Base-by-base conservation (phyloP, 1,284 basidiomycete species). In the Ceratorhiza oryzae-sativae region DNA sequence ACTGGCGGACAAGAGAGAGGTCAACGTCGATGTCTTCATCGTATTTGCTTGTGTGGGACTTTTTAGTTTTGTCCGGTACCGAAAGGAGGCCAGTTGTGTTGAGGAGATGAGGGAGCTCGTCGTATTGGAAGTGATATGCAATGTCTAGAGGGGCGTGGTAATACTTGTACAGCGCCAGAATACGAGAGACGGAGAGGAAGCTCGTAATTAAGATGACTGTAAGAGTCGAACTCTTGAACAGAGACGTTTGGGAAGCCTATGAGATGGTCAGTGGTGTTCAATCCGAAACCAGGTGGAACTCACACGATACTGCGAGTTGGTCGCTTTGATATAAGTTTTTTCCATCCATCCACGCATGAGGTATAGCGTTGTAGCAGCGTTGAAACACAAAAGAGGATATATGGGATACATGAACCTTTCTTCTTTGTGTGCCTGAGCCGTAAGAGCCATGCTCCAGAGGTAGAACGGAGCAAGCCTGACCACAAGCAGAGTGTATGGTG, bases 321-420 rank as follows among this genome's bases (percentile, higher is more conserved):
- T 97, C 46, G 86, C 59, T 59, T 85, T 85, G 76, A 95, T 85
- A 77, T 88, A 97, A 0, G 82, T 80, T n/a, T 82, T 83, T 82
- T 97, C 95, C 75, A 93, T 79, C 93, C 92, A 95, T 18, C 94
- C 94, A 74, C 93, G 86, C 15, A 92, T 77, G 39, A 98, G 84
- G 81, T 92, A 96, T 30, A 97, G 76, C 39, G 89, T 84, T 30
- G 96, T 90, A 2, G 94, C 94, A 0, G 95, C 97, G 80, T 98
- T 98, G 82, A 99, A 93, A 79, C 93, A 94, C 65, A 99, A 82
- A 53, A 98, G 82, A 0, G 95, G 91, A 81, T 98, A 99, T 1
- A 89, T 90, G 0, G 97, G 97, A 81, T 90, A 99, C 90, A 99
- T 92, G 83, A 99, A 99, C 27, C 97, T 86, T 80, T 99, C 97